A percentile compares a stretch with the other conserved stretches of the same genome.
These are phyloP conservation scores for Cryptosporidium meleagridis DNA, from an alignment of 169 alveolate species.

Conservation along the genomic window DNA sequence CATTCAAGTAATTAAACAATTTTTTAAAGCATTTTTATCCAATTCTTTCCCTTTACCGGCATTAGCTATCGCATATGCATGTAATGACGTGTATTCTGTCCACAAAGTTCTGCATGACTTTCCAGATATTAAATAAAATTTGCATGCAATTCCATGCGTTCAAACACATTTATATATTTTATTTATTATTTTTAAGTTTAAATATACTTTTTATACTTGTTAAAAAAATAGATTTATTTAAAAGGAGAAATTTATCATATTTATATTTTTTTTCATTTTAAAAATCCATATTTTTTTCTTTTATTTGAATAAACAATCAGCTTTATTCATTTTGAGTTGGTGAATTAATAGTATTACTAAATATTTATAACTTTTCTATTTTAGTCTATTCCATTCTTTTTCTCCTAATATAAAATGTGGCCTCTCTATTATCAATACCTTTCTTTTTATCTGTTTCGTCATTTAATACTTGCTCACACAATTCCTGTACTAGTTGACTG, in stretches of 20 bases:
- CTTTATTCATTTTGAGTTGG: too few relatives aligned
- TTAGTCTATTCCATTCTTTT: not conserved
- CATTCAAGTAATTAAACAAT: constrained; percentile 11
- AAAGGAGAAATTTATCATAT: too few relatives aligned
- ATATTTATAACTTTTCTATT: too few relatives aligned
- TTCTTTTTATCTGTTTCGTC: too few relatives aligned
- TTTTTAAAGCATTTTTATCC: constrained; percentile 47
- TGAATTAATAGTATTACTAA: too few relatives aligned
- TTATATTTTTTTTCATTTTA: too few relatives aligned
- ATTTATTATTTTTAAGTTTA: not conserved
- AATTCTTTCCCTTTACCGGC: constrained; percentile 63
- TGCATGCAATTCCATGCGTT: not conserved
- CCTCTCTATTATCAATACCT: not conserved
- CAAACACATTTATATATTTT: not conserved
- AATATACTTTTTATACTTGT: too few relatives aligned
- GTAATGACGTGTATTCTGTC: constrained; percentile 65
- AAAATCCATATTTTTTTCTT: too few relatives aligned
- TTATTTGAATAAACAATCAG: too few relatives aligned
- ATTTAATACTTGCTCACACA: not conserved
- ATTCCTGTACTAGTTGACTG: not conserved
- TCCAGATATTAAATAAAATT: constrained; percentile 19
- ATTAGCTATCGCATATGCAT: constrained; percentile 72
- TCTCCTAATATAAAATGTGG: not conserved
- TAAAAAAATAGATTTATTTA: too few relatives aligned
- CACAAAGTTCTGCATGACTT: constrained; percentile 57